phyloP scores from a whole-genome alignment of 805 yeast species.

The Blastobotrys chiropterorum region DNA sequence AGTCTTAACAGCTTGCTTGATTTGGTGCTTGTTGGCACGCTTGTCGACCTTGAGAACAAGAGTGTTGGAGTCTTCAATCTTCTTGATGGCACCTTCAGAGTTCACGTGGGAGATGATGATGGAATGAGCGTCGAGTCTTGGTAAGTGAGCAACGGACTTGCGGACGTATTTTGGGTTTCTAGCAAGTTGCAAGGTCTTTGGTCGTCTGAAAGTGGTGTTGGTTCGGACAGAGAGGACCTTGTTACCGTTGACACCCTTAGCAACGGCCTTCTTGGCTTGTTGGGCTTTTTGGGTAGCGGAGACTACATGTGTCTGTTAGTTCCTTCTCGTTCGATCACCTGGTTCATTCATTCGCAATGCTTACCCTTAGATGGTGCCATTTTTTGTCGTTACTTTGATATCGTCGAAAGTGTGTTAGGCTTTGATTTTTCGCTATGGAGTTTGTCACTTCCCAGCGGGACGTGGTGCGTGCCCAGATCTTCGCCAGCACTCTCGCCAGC shows the following conservation, averaged over 20 bases:
- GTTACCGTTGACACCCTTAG: conserved; percentile 91
- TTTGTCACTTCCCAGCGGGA: background rate
- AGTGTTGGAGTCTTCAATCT: conserved; percentile 99
- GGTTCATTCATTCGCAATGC: background rate
- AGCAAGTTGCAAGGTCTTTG: conserved; percentile 92
- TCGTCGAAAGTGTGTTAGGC: background rate
- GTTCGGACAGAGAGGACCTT: conserved; percentile 93
- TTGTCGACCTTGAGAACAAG: conserved; percentile 97
- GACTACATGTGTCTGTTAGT: conserved; percentile 9
- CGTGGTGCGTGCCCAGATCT: background rate
- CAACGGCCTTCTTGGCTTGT: conserved; percentile 97
- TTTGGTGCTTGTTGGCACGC: conserved; percentile 97
- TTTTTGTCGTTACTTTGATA: background rate
- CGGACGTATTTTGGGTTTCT: conserved; percentile 93
- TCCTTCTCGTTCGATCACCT: background rate
- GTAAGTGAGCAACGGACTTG: conserved; percentile 95
- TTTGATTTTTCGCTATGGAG: background rate
- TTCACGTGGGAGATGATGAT: conserved; percentile 91
- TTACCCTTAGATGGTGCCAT: conserved; percentile 1
- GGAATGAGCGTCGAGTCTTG: conserved; percentile 95
- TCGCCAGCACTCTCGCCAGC: background rate
- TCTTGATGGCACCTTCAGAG: conserved; percentile 98
- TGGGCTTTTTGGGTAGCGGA: conserved; percentile 67
- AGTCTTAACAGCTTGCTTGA: conserved; percentile 97
- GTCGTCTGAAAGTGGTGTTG: conserved; percentile 90